phyloP scores from a whole-genome alignment of 2,329 filamentous ascomycete genomes.

The Neonectria faginata region DNA sequence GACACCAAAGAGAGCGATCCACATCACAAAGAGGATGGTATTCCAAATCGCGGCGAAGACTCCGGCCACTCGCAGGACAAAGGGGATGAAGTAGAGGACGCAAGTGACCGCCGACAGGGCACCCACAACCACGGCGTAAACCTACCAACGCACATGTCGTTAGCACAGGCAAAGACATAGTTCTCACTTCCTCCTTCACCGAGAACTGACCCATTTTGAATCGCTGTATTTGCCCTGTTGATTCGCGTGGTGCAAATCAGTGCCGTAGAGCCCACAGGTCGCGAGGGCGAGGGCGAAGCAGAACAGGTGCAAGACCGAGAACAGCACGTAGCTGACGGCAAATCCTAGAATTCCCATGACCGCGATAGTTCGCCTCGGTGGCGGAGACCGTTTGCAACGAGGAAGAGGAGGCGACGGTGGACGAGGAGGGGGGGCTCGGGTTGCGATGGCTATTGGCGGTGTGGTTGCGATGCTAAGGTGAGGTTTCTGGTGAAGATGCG shows the following conservation, averaged over 20 bases:
- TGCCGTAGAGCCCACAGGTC: slow-evolving; percentile 82
- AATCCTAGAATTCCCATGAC: slow-evolving; percentile 60
- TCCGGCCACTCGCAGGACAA: slow-evolving; percentile 63
- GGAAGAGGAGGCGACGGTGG: background rate
- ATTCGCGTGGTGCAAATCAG: slow-evolving; percentile 70
- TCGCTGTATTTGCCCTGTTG: slow-evolving; percentile 64
- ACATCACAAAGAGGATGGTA: slow-evolving; percentile 78
- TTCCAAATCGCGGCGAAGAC: slow-evolving; percentile 74
- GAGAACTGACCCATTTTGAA: slow-evolving; percentile 74
- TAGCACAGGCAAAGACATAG: background rate
- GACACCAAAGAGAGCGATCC: slow-evolving; percentile 84
- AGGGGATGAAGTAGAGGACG: slow-evolving; percentile 73
- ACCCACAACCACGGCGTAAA: slow-evolving; percentile 79
- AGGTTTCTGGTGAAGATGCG: background rate
- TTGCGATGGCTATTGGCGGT: slow-evolving; percentile 7
- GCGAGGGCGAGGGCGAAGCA: slow-evolving; percentile 82
- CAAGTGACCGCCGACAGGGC: slow-evolving; percentile 73
- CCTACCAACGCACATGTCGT: slow-evolving; percentile 51
- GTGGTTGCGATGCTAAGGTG: background rate
- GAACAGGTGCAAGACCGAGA: slow-evolving; percentile 74
- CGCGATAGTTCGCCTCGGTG: slow-evolving; percentile 10
- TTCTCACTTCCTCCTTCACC: background rate
- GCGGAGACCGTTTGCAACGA: background rate
- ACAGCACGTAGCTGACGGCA: slow-evolving; percentile 63
- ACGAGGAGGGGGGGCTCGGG: background rate